Conservation (phyloP, 352 stramenopile genomes). For the Chrysophaeum taylorii region DNA sequence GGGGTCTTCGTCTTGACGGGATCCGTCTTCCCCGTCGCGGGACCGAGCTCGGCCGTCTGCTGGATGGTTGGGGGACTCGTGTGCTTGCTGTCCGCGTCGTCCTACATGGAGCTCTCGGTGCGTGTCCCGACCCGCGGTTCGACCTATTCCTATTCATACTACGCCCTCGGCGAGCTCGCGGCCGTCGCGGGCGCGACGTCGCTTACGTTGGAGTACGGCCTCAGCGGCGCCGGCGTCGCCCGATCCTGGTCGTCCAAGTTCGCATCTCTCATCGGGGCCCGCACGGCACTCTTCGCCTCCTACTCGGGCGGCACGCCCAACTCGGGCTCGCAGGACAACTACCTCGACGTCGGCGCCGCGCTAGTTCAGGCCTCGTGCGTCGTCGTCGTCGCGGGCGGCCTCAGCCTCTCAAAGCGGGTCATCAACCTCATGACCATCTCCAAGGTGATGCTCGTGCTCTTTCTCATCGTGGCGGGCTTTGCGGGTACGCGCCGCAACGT, state of each 20-base stretch:
- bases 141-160: slow-evolving; percentile 82
- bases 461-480: slow-evolving; percentile 63
- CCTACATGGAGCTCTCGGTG: slow-evolving; percentile 72
- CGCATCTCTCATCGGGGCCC: slow-evolving; percentile 26
- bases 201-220: slow-evolving; percentile 80
- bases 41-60: slow-evolving; percentile 58
- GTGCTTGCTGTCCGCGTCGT: slow-evolving; percentile 61
- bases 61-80: slow-evolving; percentile 64
- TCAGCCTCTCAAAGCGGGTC: slow-evolving; percentile 59
- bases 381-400: slow-evolving; percentile 49
- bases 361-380: slow-evolving; percentile 51
- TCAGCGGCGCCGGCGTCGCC: slow-evolving; percentile 61
- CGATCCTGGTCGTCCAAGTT: slow-evolving; percentile 60
- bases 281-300: neutral
- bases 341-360: slow-evolving; percentile 47
- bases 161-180: slow-evolving; percentile 76
- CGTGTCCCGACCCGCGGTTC: slow-evolving; percentile 69
- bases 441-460: slow-evolving; percentile 60
- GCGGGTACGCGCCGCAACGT: slow-evolving; percentile 23
- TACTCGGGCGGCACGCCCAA: slow-evolving; percentile 10
- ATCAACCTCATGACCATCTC: slow-evolving; percentile 59
- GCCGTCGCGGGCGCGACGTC: slow-evolving; percentile 65
- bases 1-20: slow-evolving; percentile 77
- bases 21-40: slow-evolving; percentile 37
- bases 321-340: too few relatives aligned